A percentile compares a stretch with the other conserved stretches of the same genome.
These are phyloP conservation scores for Aurantiochytrium sp. DNA, from an alignment of 108 stramenopile genomes.

Conservation along the genomic window DNA sequence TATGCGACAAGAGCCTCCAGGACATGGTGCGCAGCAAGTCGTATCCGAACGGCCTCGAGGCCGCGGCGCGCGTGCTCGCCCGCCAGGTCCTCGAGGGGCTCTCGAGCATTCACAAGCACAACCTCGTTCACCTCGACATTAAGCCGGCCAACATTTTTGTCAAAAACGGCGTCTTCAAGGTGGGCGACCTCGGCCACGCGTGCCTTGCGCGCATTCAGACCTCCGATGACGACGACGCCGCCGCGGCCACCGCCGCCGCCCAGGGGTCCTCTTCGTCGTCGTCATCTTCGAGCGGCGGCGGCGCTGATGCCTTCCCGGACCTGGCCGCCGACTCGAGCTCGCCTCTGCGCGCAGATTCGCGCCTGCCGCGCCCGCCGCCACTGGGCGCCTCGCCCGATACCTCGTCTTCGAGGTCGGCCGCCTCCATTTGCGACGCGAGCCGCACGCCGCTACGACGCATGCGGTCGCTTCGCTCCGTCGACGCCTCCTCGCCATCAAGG, in stretches of 20 bases:
- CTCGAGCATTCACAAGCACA: conserved; percentile 37
- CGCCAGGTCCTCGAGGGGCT: conserved; percentile 48
- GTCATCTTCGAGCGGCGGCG: too few relatives aligned
- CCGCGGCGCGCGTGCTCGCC: neutral
- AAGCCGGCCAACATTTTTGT: conserved; percentile 57
- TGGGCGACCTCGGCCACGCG: conserved; percentile 53
- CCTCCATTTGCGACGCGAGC: neutral
- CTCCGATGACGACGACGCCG: neutral
- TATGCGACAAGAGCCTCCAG: conserved; percentile 49
- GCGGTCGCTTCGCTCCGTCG: neutral
- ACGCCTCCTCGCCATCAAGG: neutral
- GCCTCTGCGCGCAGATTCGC: neutral
- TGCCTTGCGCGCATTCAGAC: neutral
- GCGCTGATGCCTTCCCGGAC: too few relatives aligned
- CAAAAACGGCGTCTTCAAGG: conserved; percentile 47
- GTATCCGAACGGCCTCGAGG: conserved; percentile 8
- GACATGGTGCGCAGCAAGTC: conserved; percentile 34
- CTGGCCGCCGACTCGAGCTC: too few relatives aligned
- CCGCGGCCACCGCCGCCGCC: neutral
- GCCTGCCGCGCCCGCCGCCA: neutral
- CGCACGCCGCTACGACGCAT: neutral
- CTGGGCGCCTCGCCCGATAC: neutral
- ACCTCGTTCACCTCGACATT: conserved; percentile 52
- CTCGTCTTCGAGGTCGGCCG: neutral
- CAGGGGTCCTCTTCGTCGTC: neutral